phyloP scores from a whole-genome alignment of 495 filamentous ascomycete species.

The Hyaloscypha finlandica region DNA sequence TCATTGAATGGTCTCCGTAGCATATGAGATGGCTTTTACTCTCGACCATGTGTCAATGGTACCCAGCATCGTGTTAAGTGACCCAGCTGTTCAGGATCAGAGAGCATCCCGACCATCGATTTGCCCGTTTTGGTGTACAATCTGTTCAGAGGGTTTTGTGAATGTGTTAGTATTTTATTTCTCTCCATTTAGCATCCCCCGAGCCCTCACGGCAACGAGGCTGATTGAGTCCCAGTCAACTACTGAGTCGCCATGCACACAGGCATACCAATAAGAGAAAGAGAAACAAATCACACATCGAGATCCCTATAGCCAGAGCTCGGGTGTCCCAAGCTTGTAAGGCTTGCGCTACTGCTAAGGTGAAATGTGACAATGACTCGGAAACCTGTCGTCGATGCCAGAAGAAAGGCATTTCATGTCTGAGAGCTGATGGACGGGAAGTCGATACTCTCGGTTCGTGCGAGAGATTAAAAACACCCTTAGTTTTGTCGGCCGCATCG shows the following conservation, averaged over 20 bases:
- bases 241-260: slow-evolving; percentile 1
- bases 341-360: not conserved
- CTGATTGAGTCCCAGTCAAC: not conserved
- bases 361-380: slow-evolving; percentile 3
- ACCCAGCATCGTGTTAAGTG: not conserved
- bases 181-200: not conserved
- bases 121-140: slow-evolving; percentile 1
- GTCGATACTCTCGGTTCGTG: not conserved
- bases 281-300: not conserved
- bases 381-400: not conserved
- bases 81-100: not conserved
- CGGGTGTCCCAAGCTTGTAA: not conserved
- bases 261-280: slow-evolving; percentile 1
- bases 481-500: not conserved
- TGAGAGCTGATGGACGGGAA: not conserved
- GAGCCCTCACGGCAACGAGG: not conserved
- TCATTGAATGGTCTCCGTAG: not conserved
- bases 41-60: not conserved
- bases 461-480: not conserved
- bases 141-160: slow-evolving; percentile 1
- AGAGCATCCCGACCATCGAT: not conserved
- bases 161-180: slow-evolving; percentile 2
- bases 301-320: slow-evolving; percentile 1
- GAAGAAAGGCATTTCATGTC: slow-evolving; percentile 1
- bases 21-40: not conserved